Evolutionary conservation across 495 filamentous ascomycete genomes (phyloP).

Genomic region (Penicillium maclennaniae): DNA sequence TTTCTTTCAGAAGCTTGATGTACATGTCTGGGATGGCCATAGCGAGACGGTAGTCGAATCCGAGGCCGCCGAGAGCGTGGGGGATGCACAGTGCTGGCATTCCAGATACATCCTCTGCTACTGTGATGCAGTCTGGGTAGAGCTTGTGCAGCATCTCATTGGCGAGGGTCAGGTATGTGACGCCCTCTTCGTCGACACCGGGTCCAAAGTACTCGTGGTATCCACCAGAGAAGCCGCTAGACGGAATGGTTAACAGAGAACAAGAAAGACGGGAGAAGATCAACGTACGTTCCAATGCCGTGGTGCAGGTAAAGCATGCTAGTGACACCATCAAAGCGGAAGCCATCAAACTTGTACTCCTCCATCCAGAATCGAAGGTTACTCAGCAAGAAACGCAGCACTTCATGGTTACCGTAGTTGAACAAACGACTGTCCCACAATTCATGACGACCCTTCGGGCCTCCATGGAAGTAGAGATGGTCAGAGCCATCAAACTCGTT

Average conservation of each 20-base stretch:
- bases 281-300: constrained; percentile 91
- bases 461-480: constrained; percentile 91
- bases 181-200: constrained; percentile 88
- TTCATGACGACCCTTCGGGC: constrained; percentile 77
- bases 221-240: constrained; percentile 91
- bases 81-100: constrained; percentile 94
- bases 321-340: constrained; percentile 96
- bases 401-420: constrained; percentile 95
- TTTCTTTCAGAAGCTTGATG: constrained; percentile 97
- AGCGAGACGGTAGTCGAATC: constrained; percentile 94
- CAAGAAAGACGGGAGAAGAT: background rate
- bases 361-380: constrained; percentile 99
- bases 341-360: constrained; percentile 93
- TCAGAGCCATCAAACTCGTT: constrained; percentile 95
- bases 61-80: constrained; percentile 80
- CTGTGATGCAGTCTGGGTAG: constrained; percentile 81
- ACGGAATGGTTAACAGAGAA: constrained; percentile 1
- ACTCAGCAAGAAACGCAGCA: constrained; percentile 87
- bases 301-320: constrained; percentile 97
- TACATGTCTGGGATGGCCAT: constrained; percentile 99
- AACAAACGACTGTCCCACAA: constrained; percentile 95
- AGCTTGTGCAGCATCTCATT: constrained; percentile 92
- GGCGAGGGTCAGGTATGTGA: constrained; percentile 93
- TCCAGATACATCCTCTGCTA: constrained; percentile 95
- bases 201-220: constrained; percentile 98